These are phyloP conservation scores for Lathyrus tuberosus DNA, from an alignment of 306 rosid genomes.

Conservation along the genomic window DNA sequence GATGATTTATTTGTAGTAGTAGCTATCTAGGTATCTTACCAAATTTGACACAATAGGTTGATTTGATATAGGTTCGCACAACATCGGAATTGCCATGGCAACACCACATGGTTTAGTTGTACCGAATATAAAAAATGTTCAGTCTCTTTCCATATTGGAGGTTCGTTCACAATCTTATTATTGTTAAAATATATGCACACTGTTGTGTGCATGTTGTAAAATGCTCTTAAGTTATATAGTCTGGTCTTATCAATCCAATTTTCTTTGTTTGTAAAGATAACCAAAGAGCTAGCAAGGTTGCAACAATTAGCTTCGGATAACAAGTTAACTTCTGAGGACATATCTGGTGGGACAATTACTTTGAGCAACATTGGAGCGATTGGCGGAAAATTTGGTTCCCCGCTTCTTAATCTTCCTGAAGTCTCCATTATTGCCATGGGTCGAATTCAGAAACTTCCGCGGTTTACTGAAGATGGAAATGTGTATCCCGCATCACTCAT, in stretches of 20 bases:
- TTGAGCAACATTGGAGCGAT: conserved; percentile 92
- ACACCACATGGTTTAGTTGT: conserved; percentile 86
- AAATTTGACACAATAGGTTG: conserved; percentile 33
- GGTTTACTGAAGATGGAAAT: conserved; percentile 60
- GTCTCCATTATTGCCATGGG: conserved; percentile 90
- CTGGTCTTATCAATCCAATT: conserved; percentile 17
- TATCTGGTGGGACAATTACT: conserved; percentile 83
- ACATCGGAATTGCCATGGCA: conserved; percentile 91
- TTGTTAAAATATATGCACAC: neutral
- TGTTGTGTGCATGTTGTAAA: neutral
- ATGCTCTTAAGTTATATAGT: conserved; percentile 3
- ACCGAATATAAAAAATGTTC: conserved; percentile 90
- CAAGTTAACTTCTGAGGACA: conserved; percentile 78
- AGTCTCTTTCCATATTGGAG: conserved; percentile 87
- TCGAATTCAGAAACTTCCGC: conserved; percentile 80
- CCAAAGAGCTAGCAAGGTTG: conserved; percentile 83
- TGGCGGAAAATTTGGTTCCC: conserved; percentile 95
- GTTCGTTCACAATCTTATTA: conserved; percentile 47
- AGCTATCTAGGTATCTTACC: neutral
- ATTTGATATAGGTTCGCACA: conserved; percentile 74
- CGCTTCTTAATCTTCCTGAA: conserved; percentile 91
- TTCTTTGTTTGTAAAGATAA: conserved; percentile 56
- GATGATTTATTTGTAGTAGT: conserved; percentile 32
- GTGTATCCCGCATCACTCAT: conserved; percentile 75
- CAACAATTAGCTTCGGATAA: conserved; percentile 74